A percentile compares a stretch with the other conserved stretches of the same genome.
Conservation (phyloP, 257 asterid species). For the Nemophila menziesii region DNA sequence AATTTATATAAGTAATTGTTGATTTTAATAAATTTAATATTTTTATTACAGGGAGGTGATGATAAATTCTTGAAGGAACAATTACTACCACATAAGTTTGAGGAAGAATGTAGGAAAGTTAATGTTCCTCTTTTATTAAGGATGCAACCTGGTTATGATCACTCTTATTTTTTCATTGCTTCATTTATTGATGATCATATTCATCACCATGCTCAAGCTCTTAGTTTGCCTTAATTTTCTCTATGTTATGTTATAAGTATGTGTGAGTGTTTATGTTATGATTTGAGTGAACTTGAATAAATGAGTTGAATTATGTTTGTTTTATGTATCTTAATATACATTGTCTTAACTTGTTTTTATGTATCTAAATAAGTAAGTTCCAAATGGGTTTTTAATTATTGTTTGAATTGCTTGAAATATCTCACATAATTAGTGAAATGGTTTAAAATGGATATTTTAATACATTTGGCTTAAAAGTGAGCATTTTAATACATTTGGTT, state of each 20-base stretch:
- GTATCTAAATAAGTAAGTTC: too few species aligned
- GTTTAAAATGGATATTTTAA: too few species aligned
- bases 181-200: slow-evolving; percentile 85
- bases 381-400: too few species aligned
- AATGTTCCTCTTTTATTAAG: slow-evolving; percentile 55
- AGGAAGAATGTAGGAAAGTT: slow-evolving; percentile 60
- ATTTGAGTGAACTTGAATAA: background rate
- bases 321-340: too few species aligned
- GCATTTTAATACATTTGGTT: too few species aligned
- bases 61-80: slow-evolving; percentile 70
- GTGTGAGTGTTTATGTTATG: background rate
- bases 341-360: too few species aligned
- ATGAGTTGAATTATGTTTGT: too few species aligned
- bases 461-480: too few species aligned
- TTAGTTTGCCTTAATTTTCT: slow-evolving; percentile 28
- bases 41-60: slow-evolving; percentile 48
- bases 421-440: too few species aligned
- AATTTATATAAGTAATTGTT: too few species aligned
- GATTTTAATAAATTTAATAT: too few species aligned
- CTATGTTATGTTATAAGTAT: background rate
- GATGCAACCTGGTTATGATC: slow-evolving; percentile 87
- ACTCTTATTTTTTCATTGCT: slow-evolving; percentile 73
- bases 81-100: slow-evolving; percentile 59
- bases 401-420: too few species aligned
- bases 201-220: slow-evolving; percentile 84